A percentile compares a stretch with the other conserved stretches of the same genome.
Conservation (phyloP, 441 rosid species). For the Dalechampia spathulata region DNA sequence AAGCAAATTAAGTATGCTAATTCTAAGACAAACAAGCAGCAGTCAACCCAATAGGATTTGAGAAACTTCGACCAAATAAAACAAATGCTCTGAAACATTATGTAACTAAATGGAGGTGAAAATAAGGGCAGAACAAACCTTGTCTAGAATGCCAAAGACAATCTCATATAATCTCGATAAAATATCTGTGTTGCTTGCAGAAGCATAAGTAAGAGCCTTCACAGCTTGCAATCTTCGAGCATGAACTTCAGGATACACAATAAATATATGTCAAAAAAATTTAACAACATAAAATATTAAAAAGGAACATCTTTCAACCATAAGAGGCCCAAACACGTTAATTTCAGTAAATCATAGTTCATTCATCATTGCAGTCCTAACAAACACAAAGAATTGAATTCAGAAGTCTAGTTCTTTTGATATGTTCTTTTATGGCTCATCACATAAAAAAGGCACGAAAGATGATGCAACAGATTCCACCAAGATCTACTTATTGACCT, state of each 20-base stretch:
- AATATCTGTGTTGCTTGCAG: conserved; percentile 77
- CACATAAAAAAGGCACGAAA: too few species aligned
- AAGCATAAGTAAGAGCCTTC: conserved; percentile 93
- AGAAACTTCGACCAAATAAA: background rate
- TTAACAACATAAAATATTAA: conserved; percentile 7
- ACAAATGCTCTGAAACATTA: background rate
- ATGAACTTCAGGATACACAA: conserved; percentile 58
- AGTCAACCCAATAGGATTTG: background rate
- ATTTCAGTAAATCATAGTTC: background rate
- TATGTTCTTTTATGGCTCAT: too few species aligned
- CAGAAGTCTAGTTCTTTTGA: too few species aligned
- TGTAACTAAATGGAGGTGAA: conserved; percentile 5
- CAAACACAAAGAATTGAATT: too few species aligned
- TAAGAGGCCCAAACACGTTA: background rate
- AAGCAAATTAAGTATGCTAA: background rate
- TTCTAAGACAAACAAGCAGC: background rate
- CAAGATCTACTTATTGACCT: too few species aligned
- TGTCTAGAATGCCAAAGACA: conserved; percentile 91
- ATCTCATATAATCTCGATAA: conserved; percentile 80
- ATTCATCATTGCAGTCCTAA: too few species aligned
- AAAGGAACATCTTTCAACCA: background rate
- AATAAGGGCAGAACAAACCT: conserved; percentile 45
- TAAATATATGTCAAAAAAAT: conserved; percentile 25
- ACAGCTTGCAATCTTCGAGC: conserved; percentile 94
- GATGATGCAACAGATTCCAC: too few species aligned